Evolutionary conservation across 1,139 yeast species (phyloP).

Genomic region (Geotrichum aggregatum): DNA sequence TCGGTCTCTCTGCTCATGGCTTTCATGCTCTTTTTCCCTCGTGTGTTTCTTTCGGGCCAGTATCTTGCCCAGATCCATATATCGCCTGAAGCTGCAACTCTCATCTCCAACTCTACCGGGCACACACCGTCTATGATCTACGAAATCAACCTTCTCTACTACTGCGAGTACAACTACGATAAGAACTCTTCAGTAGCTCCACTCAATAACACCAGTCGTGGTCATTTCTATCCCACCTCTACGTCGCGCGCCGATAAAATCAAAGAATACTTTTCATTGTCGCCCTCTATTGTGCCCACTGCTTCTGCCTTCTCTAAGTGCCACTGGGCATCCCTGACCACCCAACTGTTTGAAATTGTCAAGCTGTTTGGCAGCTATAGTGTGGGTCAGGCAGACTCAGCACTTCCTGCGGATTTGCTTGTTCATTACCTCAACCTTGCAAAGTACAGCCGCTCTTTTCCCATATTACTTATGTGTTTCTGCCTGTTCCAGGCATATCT

Average conservation of each 20-base stretch:
- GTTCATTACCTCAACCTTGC: slow-evolving; percentile 3
- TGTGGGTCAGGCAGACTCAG: not conserved
- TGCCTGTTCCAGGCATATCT: not conserved
- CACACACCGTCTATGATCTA: not conserved
- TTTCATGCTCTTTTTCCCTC: not conserved
- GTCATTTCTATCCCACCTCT: slow-evolving; percentile 4
- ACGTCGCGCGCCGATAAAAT: not conserved
- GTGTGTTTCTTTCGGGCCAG: not conserved
- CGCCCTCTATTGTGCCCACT: not conserved
- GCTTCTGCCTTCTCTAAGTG: not conserved
- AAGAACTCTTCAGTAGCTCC: not conserved
- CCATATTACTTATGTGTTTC: not conserved
- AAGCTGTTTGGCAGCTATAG: not conserved
- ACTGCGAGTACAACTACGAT: not conserved
- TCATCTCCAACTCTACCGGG: not conserved
- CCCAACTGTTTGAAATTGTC: not conserved
- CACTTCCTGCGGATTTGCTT: not conserved
- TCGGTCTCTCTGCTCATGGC: not conserved
- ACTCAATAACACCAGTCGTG: not conserved
- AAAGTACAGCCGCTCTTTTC: not conserved
- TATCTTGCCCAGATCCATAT: slow-evolving; percentile 6
- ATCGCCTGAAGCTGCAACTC: not conserved
- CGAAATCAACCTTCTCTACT: not conserved
- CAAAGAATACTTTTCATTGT: not conserved
- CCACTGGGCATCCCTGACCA: slow-evolving; percentile 3